These are phyloP conservation scores for Leccinum rimulosum DNA, from an alignment of 768 basidiomycete species.

Conservation along the genomic window DNA sequence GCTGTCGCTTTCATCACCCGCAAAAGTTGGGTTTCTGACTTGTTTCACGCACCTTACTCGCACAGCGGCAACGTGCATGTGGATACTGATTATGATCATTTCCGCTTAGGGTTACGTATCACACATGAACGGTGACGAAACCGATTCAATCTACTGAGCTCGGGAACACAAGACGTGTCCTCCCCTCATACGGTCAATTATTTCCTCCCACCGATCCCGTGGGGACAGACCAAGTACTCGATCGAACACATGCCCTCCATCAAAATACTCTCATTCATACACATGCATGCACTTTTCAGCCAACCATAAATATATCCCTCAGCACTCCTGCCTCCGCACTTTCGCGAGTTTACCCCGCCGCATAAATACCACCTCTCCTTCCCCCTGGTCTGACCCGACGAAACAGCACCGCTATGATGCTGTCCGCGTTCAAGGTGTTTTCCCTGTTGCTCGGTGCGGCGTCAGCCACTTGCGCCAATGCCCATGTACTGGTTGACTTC, in stretches of 20 bases:
- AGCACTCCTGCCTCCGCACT: background rate
- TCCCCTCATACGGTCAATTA: background rate
- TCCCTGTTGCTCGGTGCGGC: slow-evolving; percentile 12
- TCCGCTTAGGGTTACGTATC: background rate
- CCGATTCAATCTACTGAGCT: background rate
- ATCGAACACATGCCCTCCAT: background rate
- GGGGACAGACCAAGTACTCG: background rate
- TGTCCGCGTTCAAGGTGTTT: slow-evolving; percentile 11
- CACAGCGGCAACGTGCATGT: background rate
- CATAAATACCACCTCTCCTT: slow-evolving; percentile 8
- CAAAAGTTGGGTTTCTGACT: background rate
- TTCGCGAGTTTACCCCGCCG: background rate
- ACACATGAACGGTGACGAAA: background rate
- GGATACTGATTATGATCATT: background rate
- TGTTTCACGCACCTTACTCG: background rate
- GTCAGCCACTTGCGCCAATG: slow-evolving; percentile 10
- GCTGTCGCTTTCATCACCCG: background rate
- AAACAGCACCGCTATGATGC: slow-evolving; percentile 18
- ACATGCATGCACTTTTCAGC: background rate
- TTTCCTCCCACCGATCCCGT: background rate
- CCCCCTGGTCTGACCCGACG: background rate
- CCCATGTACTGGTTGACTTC: slow-evolving; percentile 50
- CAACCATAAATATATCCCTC: slow-evolving; percentile 2
- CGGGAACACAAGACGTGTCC: background rate
- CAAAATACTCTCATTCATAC: background rate